Conservation (phyloP, 2,329 filamentous ascomycete genomes). For the Didymella exigua region DNA sequence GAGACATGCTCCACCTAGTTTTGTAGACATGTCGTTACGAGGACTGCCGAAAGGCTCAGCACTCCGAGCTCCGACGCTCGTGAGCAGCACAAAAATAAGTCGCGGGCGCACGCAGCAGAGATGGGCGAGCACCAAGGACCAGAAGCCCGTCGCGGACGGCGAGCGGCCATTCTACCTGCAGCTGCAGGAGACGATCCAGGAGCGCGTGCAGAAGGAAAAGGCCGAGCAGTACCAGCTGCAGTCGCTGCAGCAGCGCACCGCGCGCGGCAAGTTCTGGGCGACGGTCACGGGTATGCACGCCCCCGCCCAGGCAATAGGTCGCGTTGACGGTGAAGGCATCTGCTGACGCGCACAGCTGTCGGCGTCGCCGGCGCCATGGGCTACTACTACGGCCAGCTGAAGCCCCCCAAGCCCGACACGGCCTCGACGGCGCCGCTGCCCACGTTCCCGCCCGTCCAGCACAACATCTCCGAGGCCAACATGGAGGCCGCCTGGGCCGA, state of each 20-base stretch:
- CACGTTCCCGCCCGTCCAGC: conserved; percentile 55
- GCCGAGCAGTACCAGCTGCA: conserved; percentile 57
- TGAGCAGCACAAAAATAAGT: too few relatives aligned
- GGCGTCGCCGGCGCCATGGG: conserved; percentile 58
- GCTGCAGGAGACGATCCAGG: conserved; percentile 65
- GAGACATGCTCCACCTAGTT: conserved; percentile 21
- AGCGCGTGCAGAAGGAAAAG: conserved; percentile 63
- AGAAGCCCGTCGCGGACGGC: conserved; percentile 28
- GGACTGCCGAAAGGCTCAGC: neutral
- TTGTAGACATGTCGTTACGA: conserved; percentile 38
- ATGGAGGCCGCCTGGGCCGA: conserved; percentile 70
- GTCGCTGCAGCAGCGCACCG: conserved; percentile 32
- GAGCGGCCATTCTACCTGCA: conserved; percentile 63
- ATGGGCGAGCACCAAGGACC: conserved; percentile 43
- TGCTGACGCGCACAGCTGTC: conserved; percentile 50
- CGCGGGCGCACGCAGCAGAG: conserved; percentile 39
- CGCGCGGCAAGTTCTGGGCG: conserved; percentile 47
- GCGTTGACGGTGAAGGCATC: too few relatives aligned
- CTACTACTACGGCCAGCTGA: conserved; percentile 61
- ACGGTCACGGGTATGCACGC: conserved; percentile 30
- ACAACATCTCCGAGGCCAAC: conserved; percentile 62
- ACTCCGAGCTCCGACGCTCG: too few relatives aligned
- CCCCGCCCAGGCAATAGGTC: too few relatives aligned
- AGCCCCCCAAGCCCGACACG: conserved; percentile 53
- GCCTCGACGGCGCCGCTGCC: conserved; percentile 64